phyloP scores from a whole-genome alignment of 148 eudicot genomes.

The Gaultheria prostrata region DNA sequence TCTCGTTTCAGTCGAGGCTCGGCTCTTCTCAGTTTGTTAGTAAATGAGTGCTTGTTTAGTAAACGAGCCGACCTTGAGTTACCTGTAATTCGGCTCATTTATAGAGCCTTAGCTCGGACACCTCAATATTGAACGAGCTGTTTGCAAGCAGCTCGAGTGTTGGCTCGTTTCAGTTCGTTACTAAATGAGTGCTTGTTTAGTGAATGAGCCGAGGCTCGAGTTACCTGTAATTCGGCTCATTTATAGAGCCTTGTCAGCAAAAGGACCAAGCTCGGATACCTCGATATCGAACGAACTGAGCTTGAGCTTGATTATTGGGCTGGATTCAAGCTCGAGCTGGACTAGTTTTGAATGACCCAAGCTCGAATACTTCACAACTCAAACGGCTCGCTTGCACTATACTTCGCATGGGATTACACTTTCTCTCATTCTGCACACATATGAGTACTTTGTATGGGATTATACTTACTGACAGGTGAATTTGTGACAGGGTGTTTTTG shows the following conservation, averaged over 20 bases:
- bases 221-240: background rate
- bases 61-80: too few relatives aligned
- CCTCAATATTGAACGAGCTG: too few relatives aligned
- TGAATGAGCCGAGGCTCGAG: background rate
- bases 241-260: background rate
- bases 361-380: background rate
- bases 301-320: background rate
- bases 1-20: too few relatives aligned
- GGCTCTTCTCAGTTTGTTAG: background rate
- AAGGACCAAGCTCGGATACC: background rate
- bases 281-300: background rate
- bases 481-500: constrained; percentile 74
- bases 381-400: background rate
- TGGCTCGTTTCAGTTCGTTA: too few relatives aligned
- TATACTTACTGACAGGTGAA: background rate
- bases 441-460: background rate
- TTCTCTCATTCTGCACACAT: background rate
- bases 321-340: background rate
- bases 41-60: background rate
- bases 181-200: background rate
- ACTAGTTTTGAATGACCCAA: background rate
- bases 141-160: too few relatives aligned
- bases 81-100: too few relatives aligned
- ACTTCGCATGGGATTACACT: background rate
- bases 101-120: too few relatives aligned